Conservation (phyloP, 1,284 basidiomycete species). For the Ceratobasidium theobromae region DNA sequence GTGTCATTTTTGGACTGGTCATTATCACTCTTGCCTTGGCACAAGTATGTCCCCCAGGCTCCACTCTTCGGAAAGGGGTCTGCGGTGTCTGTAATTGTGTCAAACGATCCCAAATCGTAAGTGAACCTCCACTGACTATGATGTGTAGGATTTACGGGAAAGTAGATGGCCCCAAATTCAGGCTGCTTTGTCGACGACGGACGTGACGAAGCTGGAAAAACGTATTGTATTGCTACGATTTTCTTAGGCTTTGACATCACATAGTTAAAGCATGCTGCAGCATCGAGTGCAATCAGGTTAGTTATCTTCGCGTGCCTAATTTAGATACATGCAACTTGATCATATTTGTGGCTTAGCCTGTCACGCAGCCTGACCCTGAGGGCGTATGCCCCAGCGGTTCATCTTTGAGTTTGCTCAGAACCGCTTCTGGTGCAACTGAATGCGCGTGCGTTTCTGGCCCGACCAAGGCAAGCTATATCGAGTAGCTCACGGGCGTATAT, state of each 20-base stretch:
- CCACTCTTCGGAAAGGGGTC: conserved; percentile 1
- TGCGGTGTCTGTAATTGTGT: conserved; percentile 11
- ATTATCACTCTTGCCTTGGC: not conserved
- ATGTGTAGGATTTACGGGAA: not conserved
- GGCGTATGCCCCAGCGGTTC: conserved; percentile 3
- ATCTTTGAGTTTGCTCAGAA: conserved; percentile 7
- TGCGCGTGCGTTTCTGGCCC: conserved; percentile 16
- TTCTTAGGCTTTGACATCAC: not conserved
- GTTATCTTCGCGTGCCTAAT: not conserved
- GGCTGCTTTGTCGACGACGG: conserved; percentile 20
- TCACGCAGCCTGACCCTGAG: not conserved
- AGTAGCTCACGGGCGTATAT: not conserved
- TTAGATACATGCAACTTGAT: not conserved
- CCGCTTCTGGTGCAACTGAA: not conserved
- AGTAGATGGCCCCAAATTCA: not conserved
- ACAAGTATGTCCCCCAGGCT: conserved; percentile 3
- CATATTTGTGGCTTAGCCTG: not conserved
- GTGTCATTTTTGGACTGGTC: not conserved
- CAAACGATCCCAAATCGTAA: not conserved
- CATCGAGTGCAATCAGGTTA: conserved; percentile 6
- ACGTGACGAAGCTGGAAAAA: conserved; percentile 8
- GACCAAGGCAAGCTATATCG: not conserved
- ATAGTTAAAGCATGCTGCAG: conserved; percentile 1
- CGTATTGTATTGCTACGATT: conserved; percentile 19
- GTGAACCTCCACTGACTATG: not conserved